These are phyloP conservation scores for Rosa lucieae DNA, from an alignment of 306 rosid genomes.

Conservation along the genomic window DNA sequence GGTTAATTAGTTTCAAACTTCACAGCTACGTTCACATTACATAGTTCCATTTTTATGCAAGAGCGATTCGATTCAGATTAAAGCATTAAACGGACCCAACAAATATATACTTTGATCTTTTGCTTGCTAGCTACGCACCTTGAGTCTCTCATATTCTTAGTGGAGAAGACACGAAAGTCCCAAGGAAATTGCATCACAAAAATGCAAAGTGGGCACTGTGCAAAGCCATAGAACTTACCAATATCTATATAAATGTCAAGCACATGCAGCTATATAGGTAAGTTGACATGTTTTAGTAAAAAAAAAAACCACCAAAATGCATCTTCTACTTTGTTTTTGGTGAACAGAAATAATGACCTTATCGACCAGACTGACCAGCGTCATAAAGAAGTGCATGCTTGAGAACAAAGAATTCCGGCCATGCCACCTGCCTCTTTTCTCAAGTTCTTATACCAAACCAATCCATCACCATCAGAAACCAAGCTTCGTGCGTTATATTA, in stretches of 20 bases:
- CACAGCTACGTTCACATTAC: too few species aligned
- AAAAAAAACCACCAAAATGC: too few species aligned
- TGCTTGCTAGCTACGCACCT: too few species aligned
- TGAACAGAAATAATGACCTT: background rate
- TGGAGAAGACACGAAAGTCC: background rate
- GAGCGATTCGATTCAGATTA: too few species aligned
- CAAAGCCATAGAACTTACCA: background rate
- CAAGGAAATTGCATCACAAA: background rate
- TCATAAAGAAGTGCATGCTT: background rate
- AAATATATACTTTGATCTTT: too few species aligned
- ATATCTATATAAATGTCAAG: too few species aligned
- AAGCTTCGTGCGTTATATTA: background rate
- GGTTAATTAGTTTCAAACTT: too few species aligned
- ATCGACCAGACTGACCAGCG: background rate
- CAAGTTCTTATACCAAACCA: background rate
- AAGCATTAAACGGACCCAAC: too few species aligned
- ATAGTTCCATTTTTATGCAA: too few species aligned
- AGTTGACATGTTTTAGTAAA: too few species aligned
- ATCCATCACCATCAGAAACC: background rate
- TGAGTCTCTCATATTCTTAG: background rate
- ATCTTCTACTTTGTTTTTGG: background rate
- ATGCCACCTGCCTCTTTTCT: background rate
- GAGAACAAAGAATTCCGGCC: background rate
- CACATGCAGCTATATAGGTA: too few species aligned
- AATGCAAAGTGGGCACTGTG: too few species aligned